phyloP scores from a whole-genome alignment of 345 rosid species.

The Fremontodendron californicum region DNA sequence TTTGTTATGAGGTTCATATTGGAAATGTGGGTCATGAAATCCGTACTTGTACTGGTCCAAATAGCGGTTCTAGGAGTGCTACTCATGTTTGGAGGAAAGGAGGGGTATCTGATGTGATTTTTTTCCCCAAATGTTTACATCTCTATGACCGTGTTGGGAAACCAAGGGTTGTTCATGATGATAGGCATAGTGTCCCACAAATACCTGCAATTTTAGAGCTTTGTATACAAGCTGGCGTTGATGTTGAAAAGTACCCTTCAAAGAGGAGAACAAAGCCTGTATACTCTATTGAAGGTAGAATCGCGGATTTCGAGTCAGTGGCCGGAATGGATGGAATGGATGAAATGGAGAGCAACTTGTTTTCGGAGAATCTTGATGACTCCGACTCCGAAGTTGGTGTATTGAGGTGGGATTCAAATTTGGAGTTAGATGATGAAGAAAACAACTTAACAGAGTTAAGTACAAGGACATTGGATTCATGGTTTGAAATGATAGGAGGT shows the following conservation, averaged over 20 bases:
- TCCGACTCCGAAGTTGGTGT: constrained; percentile 8
- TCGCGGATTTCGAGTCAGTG: constrained; percentile 68
- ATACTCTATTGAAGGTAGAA: constrained; percentile 77
- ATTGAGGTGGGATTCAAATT: constrained; percentile 7
- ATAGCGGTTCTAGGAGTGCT: constrained; percentile 60
- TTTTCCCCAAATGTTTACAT: constrained; percentile 72
- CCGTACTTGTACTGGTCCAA: constrained; percentile 70
- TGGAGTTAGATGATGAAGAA: constrained; percentile 8
- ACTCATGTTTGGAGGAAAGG: constrained; percentile 81
- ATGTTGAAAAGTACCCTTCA: constrained; percentile 58
- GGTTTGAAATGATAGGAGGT: constrained; percentile 73
- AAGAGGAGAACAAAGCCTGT: constrained; percentile 80
- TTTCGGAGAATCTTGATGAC: background rate
- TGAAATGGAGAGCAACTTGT: constrained; percentile 12
- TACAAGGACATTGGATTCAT: constrained; percentile 45
- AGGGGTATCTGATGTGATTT: constrained; percentile 46
- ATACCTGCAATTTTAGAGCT: constrained; percentile 79
- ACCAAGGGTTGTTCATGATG: constrained; percentile 67
- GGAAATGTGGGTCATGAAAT: constrained; percentile 72
- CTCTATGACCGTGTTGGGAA: constrained; percentile 82
- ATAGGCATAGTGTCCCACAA: constrained; percentile 42
- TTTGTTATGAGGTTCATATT: constrained; percentile 67
- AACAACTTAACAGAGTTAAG: constrained; percentile 43
- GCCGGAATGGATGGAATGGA: constrained; percentile 16
- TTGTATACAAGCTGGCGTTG: constrained; percentile 79